phyloP scores from a whole-genome alignment of 2,329 filamentous ascomycete species.

The Aureobasidium melanogenum region DNA sequence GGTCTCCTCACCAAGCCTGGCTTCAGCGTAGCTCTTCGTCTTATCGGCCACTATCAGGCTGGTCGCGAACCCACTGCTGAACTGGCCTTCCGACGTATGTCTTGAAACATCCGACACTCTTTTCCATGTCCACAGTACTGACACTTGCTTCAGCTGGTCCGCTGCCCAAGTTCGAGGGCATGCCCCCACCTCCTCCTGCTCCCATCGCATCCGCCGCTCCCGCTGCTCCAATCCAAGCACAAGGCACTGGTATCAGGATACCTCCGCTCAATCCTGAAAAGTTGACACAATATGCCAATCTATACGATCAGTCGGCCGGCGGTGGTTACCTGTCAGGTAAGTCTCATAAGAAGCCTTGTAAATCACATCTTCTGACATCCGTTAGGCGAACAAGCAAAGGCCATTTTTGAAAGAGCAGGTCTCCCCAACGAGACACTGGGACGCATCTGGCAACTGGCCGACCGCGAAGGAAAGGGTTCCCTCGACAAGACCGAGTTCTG shows the following conservation, averaged over 20 bases:
- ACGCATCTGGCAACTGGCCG: slow-evolving; percentile 92
- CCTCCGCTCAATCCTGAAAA: slow-evolving; percentile 83
- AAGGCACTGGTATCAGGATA: slow-evolving; percentile 57
- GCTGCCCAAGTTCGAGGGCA: slow-evolving; percentile 84
- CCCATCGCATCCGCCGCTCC: slow-evolving; percentile 22
- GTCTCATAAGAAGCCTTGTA: not conserved
- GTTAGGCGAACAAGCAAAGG: slow-evolving; percentile 72
- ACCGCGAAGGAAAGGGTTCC: slow-evolving; percentile 84
- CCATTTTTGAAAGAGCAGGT: slow-evolving; percentile 89
- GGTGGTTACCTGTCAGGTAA: slow-evolving; percentile 64
- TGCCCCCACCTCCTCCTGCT: slow-evolving; percentile 38
- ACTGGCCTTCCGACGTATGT: slow-evolving; percentile 66
- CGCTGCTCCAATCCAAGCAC: slow-evolving; percentile 31
- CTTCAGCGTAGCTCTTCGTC: slow-evolving; percentile 83
- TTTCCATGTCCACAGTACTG: slow-evolving; percentile 13
- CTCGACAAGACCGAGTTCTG: slow-evolving; percentile 87
- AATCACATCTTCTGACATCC: slow-evolving; percentile 12
- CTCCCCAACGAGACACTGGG: slow-evolving; percentile 84
- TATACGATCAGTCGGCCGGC: slow-evolving; percentile 84
- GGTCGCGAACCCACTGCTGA: slow-evolving; percentile 73
- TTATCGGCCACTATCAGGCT: slow-evolving; percentile 93
- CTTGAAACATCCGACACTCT: not conserved
- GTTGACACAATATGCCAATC: slow-evolving; percentile 73
- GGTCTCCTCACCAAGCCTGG: slow-evolving; percentile 86
- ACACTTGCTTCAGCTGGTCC: slow-evolving; percentile 52